A percentile compares a stretch with the other conserved stretches of the same genome.
phyloP scores from a whole-genome alignment of 2,329 filamentous ascomycete genomes.

The Colletotrichum somersetense region DNA sequence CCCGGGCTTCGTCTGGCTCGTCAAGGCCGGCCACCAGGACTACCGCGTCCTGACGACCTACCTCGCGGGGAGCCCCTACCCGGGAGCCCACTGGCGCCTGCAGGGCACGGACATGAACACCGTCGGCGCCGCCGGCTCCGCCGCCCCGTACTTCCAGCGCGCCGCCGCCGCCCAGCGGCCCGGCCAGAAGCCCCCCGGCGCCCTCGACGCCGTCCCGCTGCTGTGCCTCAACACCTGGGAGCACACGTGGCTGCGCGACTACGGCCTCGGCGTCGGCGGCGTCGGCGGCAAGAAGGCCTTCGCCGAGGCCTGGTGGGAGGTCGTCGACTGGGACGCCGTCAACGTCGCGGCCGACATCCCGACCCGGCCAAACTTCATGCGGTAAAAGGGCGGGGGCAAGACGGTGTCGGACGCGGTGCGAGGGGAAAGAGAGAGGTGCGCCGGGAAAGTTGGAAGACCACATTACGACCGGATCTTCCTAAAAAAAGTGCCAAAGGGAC shows the following conservation, averaged over 20 bases:
- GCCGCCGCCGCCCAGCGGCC: constrained; percentile 46
- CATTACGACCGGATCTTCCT: background rate
- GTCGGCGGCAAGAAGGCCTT: constrained; percentile 80
- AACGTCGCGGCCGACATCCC: constrained; percentile 50
- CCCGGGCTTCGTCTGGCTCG: constrained; percentile 96
- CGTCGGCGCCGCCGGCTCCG: constrained; percentile 55
- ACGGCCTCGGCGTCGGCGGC: constrained; percentile 69
- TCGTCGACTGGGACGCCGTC: constrained; percentile 87
- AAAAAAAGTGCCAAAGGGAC: background rate
- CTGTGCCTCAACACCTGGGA: constrained; percentile 97
- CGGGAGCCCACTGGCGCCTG: constrained; percentile 84
- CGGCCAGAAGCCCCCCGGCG: constrained; percentile 69
- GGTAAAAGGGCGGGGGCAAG: background rate
- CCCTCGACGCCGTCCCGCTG: constrained; percentile 78
- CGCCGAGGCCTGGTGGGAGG: constrained; percentile 87
- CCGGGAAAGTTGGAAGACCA: background rate
- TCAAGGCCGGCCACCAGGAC: constrained; percentile 66
- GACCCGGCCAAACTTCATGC: constrained; percentile 23
- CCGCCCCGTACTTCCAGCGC: constrained; percentile 56
- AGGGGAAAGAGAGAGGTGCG: background rate
- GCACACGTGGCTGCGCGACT: constrained; percentile 91
- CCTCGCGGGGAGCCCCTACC: constrained; percentile 89
- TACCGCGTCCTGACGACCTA: constrained; percentile 88
- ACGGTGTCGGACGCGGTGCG: background rate
- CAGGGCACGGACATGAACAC: constrained; percentile 79